Percentiles rank a stretch among this genome's conserved stretches.
Evolutionary conservation across 805 yeast species (phyloP).

Genomic region (Ogataea naganishii): DNA sequence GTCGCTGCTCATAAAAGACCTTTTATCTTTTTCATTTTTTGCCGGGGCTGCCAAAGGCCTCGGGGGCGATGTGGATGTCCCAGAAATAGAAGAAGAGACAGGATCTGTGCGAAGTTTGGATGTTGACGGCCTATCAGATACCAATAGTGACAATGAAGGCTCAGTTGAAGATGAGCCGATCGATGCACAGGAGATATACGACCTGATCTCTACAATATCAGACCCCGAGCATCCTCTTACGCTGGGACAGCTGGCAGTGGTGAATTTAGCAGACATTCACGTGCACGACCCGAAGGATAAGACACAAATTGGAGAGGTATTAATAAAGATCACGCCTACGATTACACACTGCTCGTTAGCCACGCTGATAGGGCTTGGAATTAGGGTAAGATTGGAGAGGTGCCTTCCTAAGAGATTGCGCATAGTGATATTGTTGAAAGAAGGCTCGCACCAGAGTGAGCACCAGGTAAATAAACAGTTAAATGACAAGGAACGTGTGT

Average conservation of each 20-base stretch:
- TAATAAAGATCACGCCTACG: conserved; percentile 88
- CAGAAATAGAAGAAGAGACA: no score
- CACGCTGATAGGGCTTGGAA: conserved; percentile 90
- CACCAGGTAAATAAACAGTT: conserved; percentile 92
- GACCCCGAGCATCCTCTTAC: conserved; percentile 98
- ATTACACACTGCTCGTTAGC: conserved; percentile 97
- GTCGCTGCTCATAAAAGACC: no score
- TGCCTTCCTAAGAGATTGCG: conserved; percentile 81
- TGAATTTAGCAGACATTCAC: conserved; percentile 70
- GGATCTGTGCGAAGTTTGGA: background rate
- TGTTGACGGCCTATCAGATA: conserved; percentile 1
- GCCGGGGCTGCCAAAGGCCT: no score
- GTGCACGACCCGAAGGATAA: conserved; percentile 51
- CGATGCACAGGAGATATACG: conserved; percentile 86
- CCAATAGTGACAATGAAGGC: conserved; percentile 14
- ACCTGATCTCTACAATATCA: conserved; percentile 74
- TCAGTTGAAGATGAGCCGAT: conserved; percentile 49
- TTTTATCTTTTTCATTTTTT: no score
- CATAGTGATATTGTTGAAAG: conserved; percentile 69
- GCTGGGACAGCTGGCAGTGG: conserved; percentile 89
- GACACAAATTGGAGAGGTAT: conserved; percentile 59
- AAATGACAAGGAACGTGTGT: conserved; percentile 94
- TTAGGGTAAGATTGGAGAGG: conserved; percentile 84
- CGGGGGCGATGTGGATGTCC: no score
- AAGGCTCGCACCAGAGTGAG: conserved; percentile 94